phyloP scores from a whole-genome alignment of 768 basidiomycete species.

The Lentinula edodes region DNA sequence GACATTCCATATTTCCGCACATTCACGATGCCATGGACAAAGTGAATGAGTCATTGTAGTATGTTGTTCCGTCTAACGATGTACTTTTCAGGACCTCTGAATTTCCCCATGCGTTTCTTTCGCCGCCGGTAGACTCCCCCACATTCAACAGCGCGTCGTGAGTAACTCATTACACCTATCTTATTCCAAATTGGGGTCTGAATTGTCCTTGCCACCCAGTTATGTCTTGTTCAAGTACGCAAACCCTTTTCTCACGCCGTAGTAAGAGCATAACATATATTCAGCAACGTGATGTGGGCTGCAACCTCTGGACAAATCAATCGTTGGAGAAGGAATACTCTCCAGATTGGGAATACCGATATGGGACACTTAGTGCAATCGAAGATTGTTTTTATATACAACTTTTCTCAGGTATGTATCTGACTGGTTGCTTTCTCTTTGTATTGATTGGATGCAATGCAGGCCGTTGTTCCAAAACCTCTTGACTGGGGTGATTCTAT shows the following conservation, averaged over 20 bases:
- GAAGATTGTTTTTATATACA: constrained; percentile 62
- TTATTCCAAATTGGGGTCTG: background rate
- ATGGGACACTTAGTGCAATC: constrained; percentile 54
- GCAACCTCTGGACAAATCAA: constrained; percentile 65
- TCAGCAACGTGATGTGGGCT: constrained; percentile 56
- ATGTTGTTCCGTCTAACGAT: background rate
- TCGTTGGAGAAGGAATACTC: constrained; percentile 50
- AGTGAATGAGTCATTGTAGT: constrained; percentile 22
- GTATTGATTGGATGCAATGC: background rate
- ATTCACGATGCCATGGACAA: constrained; percentile 61
- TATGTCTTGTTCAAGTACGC: constrained; percentile 55
- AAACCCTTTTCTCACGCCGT: constrained; percentile 5
- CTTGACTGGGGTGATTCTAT: constrained; percentile 62
- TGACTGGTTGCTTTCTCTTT: background rate
- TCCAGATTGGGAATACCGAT: constrained; percentile 47
- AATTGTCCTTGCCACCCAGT: constrained; percentile 16
- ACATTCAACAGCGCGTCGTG: constrained; percentile 57
- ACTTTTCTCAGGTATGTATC: constrained; percentile 48
- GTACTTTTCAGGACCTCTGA: constrained; percentile 38
- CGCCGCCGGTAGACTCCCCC: constrained; percentile 57
- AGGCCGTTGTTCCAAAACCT: constrained; percentile 64
- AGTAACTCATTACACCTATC: constrained; percentile 15
- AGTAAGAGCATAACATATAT: background rate
- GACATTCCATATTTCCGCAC: constrained; percentile 63
- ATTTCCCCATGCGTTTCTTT: constrained; percentile 62